Evolutionary conservation across 148 eudicot genomes (phyloP).

Genomic region (Rhododendron mucronatum): DNA sequence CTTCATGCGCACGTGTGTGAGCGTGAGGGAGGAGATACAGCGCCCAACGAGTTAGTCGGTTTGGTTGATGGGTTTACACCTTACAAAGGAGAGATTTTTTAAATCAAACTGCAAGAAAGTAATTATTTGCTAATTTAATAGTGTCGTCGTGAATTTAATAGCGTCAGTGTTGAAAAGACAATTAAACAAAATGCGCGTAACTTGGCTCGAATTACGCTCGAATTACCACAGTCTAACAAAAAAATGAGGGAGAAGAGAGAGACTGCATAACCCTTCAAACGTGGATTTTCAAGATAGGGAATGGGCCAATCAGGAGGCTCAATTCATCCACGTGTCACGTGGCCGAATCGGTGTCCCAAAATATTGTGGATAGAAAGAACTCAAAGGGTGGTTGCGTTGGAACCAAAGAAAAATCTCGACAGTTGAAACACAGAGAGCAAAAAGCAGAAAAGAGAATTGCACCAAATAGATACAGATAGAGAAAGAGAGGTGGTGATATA

Average conservation of each 20-base stretch:
- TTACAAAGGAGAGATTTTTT: no score
- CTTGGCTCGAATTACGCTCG: no score
- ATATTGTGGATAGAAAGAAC: not conserved
- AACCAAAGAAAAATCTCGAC: not conserved
- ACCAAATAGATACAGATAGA: constrained; percentile 15
- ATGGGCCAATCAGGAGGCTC: constrained; percentile 28
- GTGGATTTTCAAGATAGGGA: constrained; percentile 36
- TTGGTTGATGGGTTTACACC: not conserved
- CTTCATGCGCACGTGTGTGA: not conserved
- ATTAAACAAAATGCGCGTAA: no score
- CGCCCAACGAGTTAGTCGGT: not conserved
- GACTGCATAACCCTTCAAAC: not conserved
- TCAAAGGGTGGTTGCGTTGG: not conserved
- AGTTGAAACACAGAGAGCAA: not conserved
- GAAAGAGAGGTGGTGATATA: not conserved
- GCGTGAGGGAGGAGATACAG: not conserved
- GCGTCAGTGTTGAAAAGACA: no score
- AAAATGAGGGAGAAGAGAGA: not conserved
- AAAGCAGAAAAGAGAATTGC: not conserved
- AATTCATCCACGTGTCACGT: constrained; percentile 28
- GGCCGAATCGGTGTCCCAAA: not conserved
- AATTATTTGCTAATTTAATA: no score
- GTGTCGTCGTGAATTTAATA: no score
- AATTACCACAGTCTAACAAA: no score
- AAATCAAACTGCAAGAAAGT: no score